phyloP scores from a whole-genome alignment of 2,329 filamentous ascomycete genomes.

The Xylaria sp. region DNA sequence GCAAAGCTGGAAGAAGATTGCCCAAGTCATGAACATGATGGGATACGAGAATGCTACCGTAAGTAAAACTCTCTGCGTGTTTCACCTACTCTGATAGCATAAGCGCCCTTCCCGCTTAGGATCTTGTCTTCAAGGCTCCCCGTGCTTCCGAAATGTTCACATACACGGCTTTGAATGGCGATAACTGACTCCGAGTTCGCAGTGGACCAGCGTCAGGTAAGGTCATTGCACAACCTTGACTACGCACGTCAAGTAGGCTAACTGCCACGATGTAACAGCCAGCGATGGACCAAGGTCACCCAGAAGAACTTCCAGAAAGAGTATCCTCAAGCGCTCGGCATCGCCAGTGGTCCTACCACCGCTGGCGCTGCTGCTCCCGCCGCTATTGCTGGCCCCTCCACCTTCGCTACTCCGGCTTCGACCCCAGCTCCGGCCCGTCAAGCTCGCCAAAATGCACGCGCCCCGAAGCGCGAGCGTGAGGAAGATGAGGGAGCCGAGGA shows the following conservation, averaged over 20 bases:
- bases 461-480: neutral
- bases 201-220: constrained; percentile 18
- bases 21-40: constrained; percentile 1
- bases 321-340: neutral
- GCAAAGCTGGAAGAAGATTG: neutral
- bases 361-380: neutral
- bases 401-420: no score
- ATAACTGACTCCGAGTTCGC: neutral
- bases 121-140: neutral
- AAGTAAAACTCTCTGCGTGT: neutral
- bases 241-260: neutral
- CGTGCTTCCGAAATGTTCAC: neutral
- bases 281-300: constrained; percentile 19
- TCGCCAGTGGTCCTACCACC: neutral
- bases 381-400: neutral
- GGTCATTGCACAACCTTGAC: neutral
- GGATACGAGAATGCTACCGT: constrained; percentile 7
- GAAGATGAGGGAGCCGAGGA: neutral
- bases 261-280: constrained; percentile 9
- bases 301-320: constrained; percentile 11
- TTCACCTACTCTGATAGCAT: neutral
- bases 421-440: neutral
- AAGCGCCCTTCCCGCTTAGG: neutral
- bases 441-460: neutral
- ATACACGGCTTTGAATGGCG: neutral